Base-by-base conservation (phyloP, 345 rosid genomes). In the Eucalyptus guilfoylei region DNA sequence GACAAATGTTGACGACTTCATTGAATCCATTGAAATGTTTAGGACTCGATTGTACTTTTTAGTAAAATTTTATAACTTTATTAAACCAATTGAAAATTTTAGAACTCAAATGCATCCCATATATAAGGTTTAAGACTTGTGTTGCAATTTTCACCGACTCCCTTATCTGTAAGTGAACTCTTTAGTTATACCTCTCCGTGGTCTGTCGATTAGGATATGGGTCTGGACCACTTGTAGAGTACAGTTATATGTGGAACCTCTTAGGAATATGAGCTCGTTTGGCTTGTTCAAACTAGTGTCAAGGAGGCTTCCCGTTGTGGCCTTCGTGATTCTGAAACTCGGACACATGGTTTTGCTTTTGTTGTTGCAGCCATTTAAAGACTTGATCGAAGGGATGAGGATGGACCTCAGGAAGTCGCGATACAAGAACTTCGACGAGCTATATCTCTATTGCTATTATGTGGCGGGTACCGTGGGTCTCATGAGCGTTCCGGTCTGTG, bases 341-440 rank as follows among this genome's bases (percentile, higher is more conserved):
- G 44, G 86, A 24, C 50, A 49, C 34, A 23, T 47, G 86, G 52
- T 9, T 49, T 49, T 86, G 60, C 58, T 17, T 49, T 86, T 50
- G 30, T 13, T 69, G 17, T 42, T 72, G 76, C 88, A 94, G 94
- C 94, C 94, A 14, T 94, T 94, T 91, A 94, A 81, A 89, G 95
- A 94, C 91, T 92, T 93, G 94, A 91, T 94, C 23, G 93, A 94
- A 86, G 95, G 95, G 89, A 93, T 93, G 94, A 92, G 94, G 45
- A 49, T 91, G 67, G 95, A 94, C 89, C 89, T 94, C 90, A 80
- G 60, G 86, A 94, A 93, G 80, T 92, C 95, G 1, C 90, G 92
- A 89, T 94, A 93, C 85, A 60, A 86, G 88, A 90, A 85, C 90
- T 94, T 93, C 28, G 94, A 93, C 30, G 94, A 94, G 91, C 94